Evolutionary conservation across 139 green algal species (phyloP).

Genomic region (Chlorella ohadii): DNA sequence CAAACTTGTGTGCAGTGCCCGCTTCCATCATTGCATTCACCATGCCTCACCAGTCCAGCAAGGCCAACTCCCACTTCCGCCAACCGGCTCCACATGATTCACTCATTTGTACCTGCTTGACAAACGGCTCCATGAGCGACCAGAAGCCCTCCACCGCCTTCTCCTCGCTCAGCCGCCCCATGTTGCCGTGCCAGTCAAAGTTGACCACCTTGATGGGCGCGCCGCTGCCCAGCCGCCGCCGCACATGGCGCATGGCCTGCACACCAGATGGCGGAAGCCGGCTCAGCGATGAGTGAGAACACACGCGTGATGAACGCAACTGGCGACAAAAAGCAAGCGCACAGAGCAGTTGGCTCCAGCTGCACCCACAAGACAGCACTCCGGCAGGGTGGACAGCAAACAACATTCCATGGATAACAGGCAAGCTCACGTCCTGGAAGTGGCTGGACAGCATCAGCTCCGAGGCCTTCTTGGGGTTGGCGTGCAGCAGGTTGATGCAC

Average conservation of each 20-base stretch:
- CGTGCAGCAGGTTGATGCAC: constrained; percentile 96
- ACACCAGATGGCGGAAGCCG: not conserved
- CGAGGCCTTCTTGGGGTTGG: constrained; percentile 62
- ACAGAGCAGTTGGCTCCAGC: too few species aligned
- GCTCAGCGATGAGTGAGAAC: too few species aligned
- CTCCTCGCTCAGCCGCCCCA: constrained; percentile 86
- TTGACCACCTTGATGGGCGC: constrained; percentile 62
- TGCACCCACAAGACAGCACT: too few species aligned
- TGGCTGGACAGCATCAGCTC: constrained; percentile 80
- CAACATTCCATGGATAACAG: too few species aligned
- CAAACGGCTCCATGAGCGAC: constrained; percentile 66
- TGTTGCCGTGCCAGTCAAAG: constrained; percentile 98
- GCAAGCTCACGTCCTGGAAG: constrained; percentile 66
- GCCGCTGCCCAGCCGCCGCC: constrained; percentile 43
- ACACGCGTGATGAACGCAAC: too few species aligned
- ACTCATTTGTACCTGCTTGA: constrained; percentile 46
- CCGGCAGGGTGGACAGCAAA: too few species aligned
- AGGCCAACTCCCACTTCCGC: too few species aligned
- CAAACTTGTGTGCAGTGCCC: too few species aligned
- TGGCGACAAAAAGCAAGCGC: too few species aligned
- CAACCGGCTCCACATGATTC: too few species aligned
- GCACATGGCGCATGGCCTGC: constrained; percentile 65
- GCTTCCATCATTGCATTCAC: too few species aligned
- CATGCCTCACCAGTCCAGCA: too few species aligned
- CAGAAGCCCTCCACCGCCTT: constrained; percentile 93